phyloP scores from a whole-genome alignment of 345 rosid genomes.

The Eucalyptus shirleyi region DNA sequence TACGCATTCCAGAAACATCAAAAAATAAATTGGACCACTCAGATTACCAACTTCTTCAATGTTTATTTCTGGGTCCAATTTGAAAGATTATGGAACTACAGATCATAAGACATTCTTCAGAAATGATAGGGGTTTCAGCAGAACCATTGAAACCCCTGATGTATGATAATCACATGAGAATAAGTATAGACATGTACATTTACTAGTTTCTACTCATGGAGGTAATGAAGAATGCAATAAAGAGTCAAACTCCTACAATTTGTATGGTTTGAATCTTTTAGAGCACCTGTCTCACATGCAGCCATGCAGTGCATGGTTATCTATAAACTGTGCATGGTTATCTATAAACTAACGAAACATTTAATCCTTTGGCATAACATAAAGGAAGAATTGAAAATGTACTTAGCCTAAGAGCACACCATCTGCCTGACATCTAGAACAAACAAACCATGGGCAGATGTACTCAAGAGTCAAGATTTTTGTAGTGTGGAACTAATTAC shows the following conservation, averaged over 20 bases:
- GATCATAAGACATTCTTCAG: neutral
- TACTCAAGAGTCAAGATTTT: neutral
- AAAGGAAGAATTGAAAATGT: neutral
- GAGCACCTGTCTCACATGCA: neutral
- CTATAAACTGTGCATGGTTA: no score
- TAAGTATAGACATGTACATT: neutral
- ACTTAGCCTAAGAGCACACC: neutral
- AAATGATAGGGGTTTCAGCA: neutral
- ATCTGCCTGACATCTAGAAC: neutral
- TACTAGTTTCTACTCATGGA: neutral
- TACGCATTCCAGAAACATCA: neutral
- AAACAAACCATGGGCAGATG: neutral
- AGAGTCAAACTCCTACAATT: neutral
- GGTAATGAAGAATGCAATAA: neutral
- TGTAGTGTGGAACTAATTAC: neutral
- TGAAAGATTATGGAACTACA: neutral
- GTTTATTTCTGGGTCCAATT: neutral
- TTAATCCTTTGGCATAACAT: neutral
- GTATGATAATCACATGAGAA: neutral
- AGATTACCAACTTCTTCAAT: neutral
- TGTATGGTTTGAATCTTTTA: neutral
- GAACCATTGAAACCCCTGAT: neutral
- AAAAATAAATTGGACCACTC: neutral
- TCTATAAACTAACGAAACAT: neutral
- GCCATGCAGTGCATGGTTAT: neutral